Conservation (phyloP, 140 eudicot species). For the Ambrosia hybrid region DNA sequence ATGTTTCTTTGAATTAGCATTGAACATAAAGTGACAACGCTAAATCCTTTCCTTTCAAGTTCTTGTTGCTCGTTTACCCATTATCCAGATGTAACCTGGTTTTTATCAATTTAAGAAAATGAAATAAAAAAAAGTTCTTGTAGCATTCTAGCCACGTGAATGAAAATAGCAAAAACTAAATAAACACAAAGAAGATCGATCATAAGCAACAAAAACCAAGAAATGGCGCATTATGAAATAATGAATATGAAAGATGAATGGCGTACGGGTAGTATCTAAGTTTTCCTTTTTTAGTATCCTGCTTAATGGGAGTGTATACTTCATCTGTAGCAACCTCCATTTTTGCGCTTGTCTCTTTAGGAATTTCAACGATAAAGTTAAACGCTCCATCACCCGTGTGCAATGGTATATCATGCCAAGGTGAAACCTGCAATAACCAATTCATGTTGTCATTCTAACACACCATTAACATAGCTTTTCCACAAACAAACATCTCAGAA, state of each 20-base stretch:
- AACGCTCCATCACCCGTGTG: conserved; percentile 83
- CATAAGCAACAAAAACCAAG: background rate
- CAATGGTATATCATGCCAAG: conserved; percentile 98
- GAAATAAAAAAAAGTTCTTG: no score
- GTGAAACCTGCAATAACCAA: conserved; percentile 66
- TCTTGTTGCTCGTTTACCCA: no score
- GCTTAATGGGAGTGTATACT: conserved; percentile 83
- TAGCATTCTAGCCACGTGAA: no score
- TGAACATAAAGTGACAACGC: background rate
- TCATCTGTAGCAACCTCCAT: conserved; percentile 99
- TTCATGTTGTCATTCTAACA: background rate
- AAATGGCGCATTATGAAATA: background rate
- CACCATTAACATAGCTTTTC: conserved; percentile 7
- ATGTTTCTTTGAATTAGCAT: background rate
- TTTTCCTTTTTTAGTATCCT: conserved; percentile 97
- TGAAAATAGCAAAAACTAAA: no score
- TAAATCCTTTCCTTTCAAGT: no score
- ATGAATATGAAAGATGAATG: background rate
- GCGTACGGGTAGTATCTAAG: conserved; percentile 98
- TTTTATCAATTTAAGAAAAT: no score
- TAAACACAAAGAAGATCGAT: background rate
- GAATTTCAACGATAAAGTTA: conserved; percentile 87
- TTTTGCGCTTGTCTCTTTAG: conserved; percentile 95
- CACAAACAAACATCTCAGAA: conserved; percentile 7
- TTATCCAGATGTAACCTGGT: no score